A percentile compares a stretch with the other conserved stretches of the same genome.
These are phyloP conservation scores for Pseudocohnilembus persalinus DNA, from an alignment of 169 alveolate genomes.

Conservation along the genomic window DNA sequence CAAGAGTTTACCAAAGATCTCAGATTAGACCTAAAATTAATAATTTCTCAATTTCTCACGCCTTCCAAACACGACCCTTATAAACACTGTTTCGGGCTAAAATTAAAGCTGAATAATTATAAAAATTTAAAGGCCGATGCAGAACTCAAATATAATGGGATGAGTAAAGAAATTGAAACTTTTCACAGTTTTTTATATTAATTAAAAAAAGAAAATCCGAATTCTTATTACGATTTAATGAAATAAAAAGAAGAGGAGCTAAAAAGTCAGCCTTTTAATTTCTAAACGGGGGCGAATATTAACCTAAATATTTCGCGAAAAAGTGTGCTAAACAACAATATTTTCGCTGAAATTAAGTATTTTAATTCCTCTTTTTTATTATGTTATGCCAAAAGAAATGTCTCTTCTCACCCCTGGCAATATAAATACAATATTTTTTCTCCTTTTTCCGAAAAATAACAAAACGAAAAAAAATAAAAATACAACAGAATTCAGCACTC, in stretches of 20 bases:
- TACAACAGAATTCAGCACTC: neutral
- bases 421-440: too few species aligned
- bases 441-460: neutral
- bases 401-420: neutral
- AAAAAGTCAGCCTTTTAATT: neutral
- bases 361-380: too few species aligned
- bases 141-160: too few species aligned
- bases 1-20: too few species aligned
- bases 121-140: too few species aligned
- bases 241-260: neutral
- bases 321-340: neutral
- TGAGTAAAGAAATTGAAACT: neutral
- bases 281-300: neutral
- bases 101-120: too few species aligned
- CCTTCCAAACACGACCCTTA: too few species aligned
- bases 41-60: too few species aligned
- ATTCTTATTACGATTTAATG: neutral
- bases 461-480: neutral
- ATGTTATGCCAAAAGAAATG: neutral
- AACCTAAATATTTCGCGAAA: neutral
- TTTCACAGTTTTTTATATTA: neutral
- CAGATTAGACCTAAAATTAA: too few species aligned
- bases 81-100: too few species aligned
- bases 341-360: neutral
- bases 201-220: neutral